phyloP scores from a whole-genome alignment of 108 stramenopile species.

The Conticribra weissflogii region DNA sequence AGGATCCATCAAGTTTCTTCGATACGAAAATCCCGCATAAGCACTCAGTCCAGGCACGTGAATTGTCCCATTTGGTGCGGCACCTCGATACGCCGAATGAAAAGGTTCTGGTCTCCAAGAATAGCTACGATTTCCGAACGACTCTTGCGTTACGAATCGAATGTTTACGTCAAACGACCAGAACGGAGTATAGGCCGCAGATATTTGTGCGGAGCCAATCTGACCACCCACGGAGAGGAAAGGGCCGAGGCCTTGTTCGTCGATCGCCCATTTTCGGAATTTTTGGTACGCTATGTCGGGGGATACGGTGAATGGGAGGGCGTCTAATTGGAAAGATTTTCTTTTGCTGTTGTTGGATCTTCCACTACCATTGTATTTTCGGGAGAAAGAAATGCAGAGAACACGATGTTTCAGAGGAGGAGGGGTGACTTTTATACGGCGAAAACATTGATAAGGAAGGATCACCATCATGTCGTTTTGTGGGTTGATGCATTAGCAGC shows the following conservation, averaged over 20 bases:
- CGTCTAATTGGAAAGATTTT: constrained; percentile 60
- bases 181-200: constrained; percentile 73
- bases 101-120: constrained; percentile 57
- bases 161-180: constrained; percentile 83
- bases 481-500: too few species aligned
- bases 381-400: neutral
- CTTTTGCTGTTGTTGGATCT: constrained; percentile 4
- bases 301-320: constrained; percentile 68
- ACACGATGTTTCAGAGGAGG: neutral
- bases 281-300: constrained; percentile 73
- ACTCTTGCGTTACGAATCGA: constrained; percentile 45
- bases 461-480: constrained; percentile 2
- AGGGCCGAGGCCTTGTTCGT: constrained; percentile 74
- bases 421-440: too few species aligned
- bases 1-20: constrained; percentile 77
- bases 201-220: constrained; percentile 43
- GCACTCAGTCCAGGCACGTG: constrained; percentile 74
- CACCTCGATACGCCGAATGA: constrained; percentile 39
- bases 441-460: neutral
- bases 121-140: constrained; percentile 1
- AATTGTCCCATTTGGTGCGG: constrained; percentile 43
- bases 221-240: constrained; percentile 43
- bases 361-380: too few species aligned
- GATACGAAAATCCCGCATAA: constrained; percentile 80
- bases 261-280: constrained; percentile 70